These are phyloP conservation scores for Xylariales sp. DNA, from an alignment of 2,329 filamentous ascomycete species.

Conservation along the genomic window DNA sequence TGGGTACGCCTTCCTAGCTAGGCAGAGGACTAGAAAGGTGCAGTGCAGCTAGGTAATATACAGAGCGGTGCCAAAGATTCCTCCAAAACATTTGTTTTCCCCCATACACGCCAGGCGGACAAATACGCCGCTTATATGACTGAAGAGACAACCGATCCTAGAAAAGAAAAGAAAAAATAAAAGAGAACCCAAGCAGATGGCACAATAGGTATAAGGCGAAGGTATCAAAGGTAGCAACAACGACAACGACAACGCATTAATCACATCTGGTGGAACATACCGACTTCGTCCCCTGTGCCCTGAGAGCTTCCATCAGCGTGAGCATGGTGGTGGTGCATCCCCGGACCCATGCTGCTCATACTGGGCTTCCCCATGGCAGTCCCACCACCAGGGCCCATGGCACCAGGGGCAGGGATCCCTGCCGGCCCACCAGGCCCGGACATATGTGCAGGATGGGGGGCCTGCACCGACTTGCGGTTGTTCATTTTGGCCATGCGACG, in stretches of 20 bases:
- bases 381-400: conserved; percentile 54
- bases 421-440: conserved; percentile 61
- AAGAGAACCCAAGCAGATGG: no score
- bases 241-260: conserved; percentile 30
- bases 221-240: conserved; percentile 30
- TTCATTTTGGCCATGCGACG: conserved; percentile 95
- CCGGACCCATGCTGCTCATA: conserved; percentile 61
- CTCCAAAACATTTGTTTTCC: conserved; percentile 20
- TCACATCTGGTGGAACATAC: conserved; percentile 98
- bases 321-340: conserved; percentile 71
- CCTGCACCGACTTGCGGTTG: conserved; percentile 69
- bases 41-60: conserved; percentile 51
- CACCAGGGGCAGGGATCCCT: conserved; percentile 59
- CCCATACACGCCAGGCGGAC: conserved; percentile 29
- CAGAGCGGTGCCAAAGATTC: conserved; percentile 42
- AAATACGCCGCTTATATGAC: conserved; percentile 30
- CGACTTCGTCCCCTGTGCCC: conserved; percentile 81
- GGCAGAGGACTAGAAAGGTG: conserved; percentile 26
- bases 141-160: conserved; percentile 25
- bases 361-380: conserved; percentile 61
- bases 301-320: conserved; percentile 64
- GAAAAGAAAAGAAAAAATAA: conserved; percentile 24
- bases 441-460: conserved; percentile 60
- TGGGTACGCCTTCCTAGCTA: conserved; percentile 25
- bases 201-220: conserved; percentile 26